Evolutionary conservation across 1,139 yeast species (phyloP), one percentile per base, ranked within the genome.

Genomic region (Suhomyces bolitotheri): DNA sequence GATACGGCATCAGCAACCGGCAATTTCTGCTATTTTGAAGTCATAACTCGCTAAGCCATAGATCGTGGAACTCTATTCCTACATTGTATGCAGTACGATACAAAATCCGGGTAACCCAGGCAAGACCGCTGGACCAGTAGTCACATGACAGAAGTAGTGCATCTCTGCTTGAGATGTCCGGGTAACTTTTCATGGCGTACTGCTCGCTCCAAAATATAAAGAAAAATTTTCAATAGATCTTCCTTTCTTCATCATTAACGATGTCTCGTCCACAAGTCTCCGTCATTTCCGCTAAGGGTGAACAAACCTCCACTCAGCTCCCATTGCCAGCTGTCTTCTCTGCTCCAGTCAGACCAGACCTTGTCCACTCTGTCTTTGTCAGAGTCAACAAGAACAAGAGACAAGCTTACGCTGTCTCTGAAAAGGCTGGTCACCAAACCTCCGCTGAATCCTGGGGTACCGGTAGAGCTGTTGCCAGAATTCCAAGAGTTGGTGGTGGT

Each of bases 381-480:
- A 86, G 92, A 72, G 90, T 92, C 61, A 92, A 90, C 94, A 92
- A 92, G 92, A 92, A 92, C 96, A 90, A 90, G 90, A 90, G 98
- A 80, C 98, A 92, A 80, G 97, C 98, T 73, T 92, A 92, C 84
- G 97, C 98, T 69, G 98, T 92, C 62, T 83, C 97, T 62, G 89
- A 82, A 71, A 87, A 88, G 77, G 98, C 98, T 64, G 98, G 98
- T 80, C 96, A 88, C 82, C 97, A 92, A 80, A 90, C 97, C 74
- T 92, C 98, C 53, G 98, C 98, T 71, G 97, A 89, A 78, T 92
- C 98, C 51, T 92, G 98, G 98, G 98, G 98, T 88, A 94, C 98
- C 62, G 98, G 98, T 83, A 90, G 98, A 82, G 98, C 98, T 77
- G 97, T 92, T 69, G 97, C 98, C 78, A 92, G 98, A 83, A 90